Conservation (phyloP, 257 asterid genomes). For the Solanum sejunctum region DNA sequence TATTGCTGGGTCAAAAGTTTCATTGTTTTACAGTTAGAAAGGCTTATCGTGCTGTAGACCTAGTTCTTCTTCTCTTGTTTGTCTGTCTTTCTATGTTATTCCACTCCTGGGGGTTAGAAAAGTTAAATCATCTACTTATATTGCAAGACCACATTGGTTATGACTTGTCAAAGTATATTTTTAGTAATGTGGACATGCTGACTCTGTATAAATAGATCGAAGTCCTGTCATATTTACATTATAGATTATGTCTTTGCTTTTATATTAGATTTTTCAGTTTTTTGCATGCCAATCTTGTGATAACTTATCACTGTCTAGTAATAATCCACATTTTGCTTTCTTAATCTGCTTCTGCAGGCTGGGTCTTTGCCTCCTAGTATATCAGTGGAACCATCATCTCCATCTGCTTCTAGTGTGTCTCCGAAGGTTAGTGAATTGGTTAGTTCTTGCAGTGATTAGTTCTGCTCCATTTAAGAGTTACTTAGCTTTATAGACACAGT, state of each 20-base stretch:
- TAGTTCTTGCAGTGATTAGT: neutral
- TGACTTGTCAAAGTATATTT: neutral
- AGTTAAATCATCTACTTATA: neutral
- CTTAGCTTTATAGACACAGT: neutral
- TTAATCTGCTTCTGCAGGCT: slow-evolving; percentile 29
- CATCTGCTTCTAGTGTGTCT: slow-evolving; percentile 39
- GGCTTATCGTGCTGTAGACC: neutral
- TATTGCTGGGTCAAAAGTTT: neutral
- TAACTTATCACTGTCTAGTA: neutral
- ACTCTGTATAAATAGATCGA: neutral
- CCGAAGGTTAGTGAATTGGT: slow-evolving; percentile 19
- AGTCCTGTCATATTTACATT: neutral
- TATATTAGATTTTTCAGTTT: neutral
- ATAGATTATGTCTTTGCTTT: neutral
- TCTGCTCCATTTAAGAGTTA: neutral
- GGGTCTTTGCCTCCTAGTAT: slow-evolving; percentile 38
- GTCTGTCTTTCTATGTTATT: neutral
- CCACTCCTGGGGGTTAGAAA: neutral
- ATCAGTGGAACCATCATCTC: slow-evolving; percentile 39
- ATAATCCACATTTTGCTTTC: neutral
- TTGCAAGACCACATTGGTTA: neutral
- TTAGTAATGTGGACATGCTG: neutral
- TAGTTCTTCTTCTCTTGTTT: neutral
- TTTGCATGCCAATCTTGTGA: neutral
- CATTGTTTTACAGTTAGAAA: neutral